A percentile compares a stretch with the other conserved stretches of the same genome.
These are phyloP conservation scores for Colletotrichum sojae DNA, from an alignment of 2,329 filamentous ascomycete species.

Conservation along the genomic window DNA sequence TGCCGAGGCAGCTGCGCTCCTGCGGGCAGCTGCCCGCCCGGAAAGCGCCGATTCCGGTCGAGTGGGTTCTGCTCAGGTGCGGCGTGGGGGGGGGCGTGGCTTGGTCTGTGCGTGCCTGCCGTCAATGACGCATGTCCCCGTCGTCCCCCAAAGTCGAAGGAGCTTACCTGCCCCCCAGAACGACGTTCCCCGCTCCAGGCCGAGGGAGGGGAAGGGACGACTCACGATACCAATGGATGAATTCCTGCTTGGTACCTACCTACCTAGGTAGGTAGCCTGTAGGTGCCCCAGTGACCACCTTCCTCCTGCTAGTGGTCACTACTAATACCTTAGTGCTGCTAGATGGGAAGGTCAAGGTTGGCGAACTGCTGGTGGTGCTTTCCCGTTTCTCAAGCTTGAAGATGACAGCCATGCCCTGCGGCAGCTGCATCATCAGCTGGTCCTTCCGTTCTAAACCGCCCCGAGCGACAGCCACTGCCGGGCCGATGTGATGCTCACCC, in stretches of 20 bases:
- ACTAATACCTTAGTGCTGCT: neutral
- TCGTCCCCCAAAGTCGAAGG: too few relatives aligned
- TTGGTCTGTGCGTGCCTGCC: constrained; percentile 9
- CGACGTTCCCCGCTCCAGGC: constrained; percentile 17
- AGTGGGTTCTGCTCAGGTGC: neutral
- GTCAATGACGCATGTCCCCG: constrained; percentile 22
- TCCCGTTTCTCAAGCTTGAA: too few relatives aligned
- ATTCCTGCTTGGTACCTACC: too few relatives aligned
- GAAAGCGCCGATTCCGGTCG: neutral
- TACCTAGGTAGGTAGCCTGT: too few relatives aligned
- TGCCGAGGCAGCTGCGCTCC: too few relatives aligned
- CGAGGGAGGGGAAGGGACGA: constrained; percentile 4
- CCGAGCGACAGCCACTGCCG: too few relatives aligned
- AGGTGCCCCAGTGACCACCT: constrained; percentile 7
- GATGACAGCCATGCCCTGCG: neutral
- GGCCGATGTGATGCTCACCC: neutral
- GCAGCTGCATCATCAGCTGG: neutral
- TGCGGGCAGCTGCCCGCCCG: neutral
- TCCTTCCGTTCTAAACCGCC: neutral
- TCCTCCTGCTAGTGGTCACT: neutral
- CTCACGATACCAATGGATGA: too few relatives aligned
- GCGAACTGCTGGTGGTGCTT: too few relatives aligned
- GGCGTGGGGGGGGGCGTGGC: neutral
- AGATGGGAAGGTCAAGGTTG: too few relatives aligned
- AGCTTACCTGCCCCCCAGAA: neutral